These are phyloP conservation scores for Komagataella phaffii DNA, from an alignment of 805 yeast species.

Conservation along the genomic window DNA sequence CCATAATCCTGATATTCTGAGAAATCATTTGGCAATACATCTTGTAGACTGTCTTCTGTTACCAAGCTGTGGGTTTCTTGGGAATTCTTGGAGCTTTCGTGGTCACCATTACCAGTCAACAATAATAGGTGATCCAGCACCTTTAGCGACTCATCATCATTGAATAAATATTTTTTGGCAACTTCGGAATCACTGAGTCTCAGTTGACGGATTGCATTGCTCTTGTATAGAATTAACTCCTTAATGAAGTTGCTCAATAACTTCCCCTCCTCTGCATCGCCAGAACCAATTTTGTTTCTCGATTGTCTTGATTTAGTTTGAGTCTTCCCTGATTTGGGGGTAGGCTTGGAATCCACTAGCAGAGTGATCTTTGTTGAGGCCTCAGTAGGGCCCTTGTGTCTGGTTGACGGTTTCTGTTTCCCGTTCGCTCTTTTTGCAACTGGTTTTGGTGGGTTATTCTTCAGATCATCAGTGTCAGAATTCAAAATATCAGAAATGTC, in stretches of 20 bases:
- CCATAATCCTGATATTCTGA: slow-evolving; percentile 1
- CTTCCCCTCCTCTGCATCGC: slow-evolving; percentile 2
- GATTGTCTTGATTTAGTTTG: background rate
- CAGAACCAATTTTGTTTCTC: background rate
- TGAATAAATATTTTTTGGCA: slow-evolving; percentile 8
- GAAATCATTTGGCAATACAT: background rate
- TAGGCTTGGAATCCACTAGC: background rate
- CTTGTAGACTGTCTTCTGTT: background rate
- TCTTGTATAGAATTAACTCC: slow-evolving; percentile 11
- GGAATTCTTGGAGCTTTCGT: background rate
- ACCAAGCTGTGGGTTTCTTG: slow-evolving; percentile 1
- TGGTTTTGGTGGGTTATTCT: background rate
- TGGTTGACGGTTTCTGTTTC: background rate
- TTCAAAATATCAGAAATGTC: background rate
- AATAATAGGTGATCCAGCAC: slow-evolving; percentile 5
- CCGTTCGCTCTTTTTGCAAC: background rate
- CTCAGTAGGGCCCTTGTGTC: background rate
- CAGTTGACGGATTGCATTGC: background rate
- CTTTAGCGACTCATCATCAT: slow-evolving; percentile 3
- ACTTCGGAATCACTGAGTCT: slow-evolving; percentile 7
- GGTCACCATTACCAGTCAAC: slow-evolving; percentile 1
- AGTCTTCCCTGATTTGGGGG: background rate
- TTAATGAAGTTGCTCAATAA: slow-evolving; percentile 13
- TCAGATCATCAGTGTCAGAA: background rate
- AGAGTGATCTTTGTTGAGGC: background rate